A percentile compares a stretch with the other conserved stretches of the same genome.
Conservation (phyloP, 768 basidiomycete species). For the Termitomyces sp. region DNA sequence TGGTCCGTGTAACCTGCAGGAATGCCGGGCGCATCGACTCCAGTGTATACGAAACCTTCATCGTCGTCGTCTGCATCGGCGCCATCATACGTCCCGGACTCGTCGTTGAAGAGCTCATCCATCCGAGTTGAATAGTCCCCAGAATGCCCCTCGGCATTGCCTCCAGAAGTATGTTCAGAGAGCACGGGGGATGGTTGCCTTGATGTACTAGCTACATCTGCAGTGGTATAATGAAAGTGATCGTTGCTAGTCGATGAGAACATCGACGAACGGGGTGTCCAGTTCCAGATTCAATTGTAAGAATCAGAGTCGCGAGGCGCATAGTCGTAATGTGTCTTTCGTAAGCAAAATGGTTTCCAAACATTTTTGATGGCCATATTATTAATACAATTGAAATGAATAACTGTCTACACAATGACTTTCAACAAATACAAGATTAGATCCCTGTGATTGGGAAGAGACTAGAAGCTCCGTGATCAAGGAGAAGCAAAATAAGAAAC, state of each 20-base stretch:
- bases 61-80: slow-evolving; percentile 36
- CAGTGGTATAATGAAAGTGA: background rate
- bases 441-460: background rate
- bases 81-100: slow-evolving; percentile 24
- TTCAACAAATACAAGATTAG: background rate
- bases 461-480: background rate
- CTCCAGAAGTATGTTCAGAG: slow-evolving; percentile 39
- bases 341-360: background rate
- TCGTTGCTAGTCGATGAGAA: background rate
- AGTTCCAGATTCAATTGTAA: background rate
- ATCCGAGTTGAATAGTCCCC: slow-evolving; percentile 66
- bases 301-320: no score
- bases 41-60: slow-evolving; percentile 68
- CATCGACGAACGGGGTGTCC: background rate
- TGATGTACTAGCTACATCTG: slow-evolving; percentile 18
- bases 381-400: slow-evolving; percentile 2
- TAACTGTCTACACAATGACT: background rate
- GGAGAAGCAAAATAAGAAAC: background rate
- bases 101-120: slow-evolving; percentile 57
- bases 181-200: slow-evolving; percentile 22
- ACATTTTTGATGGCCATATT: no score
- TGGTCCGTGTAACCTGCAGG: slow-evolving; percentile 59
- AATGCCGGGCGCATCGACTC: slow-evolving; percentile 51
- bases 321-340: background rate
- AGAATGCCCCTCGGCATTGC: slow-evolving; percentile 27